phyloP scores from a whole-genome alignment of 345 rosid species.

The Lepidium africanum region DNA sequence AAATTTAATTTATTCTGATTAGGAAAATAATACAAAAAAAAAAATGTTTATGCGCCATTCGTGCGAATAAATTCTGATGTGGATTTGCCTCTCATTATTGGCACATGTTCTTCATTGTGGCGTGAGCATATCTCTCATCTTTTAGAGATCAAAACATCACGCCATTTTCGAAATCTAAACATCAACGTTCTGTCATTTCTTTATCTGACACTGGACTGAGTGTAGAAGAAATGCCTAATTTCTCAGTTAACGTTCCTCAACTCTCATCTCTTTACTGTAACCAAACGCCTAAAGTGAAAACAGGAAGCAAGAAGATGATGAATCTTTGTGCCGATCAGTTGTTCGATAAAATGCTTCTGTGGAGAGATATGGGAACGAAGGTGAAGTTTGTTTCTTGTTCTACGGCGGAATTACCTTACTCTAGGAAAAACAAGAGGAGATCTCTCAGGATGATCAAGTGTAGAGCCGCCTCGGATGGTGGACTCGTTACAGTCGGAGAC shows the following conservation, averaged over 20 bases:
- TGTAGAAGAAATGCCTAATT: not conserved
- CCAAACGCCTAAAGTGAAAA: not conserved
- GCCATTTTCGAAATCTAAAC: not conserved
- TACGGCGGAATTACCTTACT: not conserved
- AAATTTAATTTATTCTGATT: not conserved
- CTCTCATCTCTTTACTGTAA: slow-evolving; percentile 3
- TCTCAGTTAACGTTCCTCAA: slow-evolving; percentile 15
- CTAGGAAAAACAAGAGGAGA: slow-evolving; percentile 1
- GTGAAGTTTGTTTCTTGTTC: not conserved
- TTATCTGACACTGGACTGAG: not conserved
- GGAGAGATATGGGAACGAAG: slow-evolving; percentile 10
- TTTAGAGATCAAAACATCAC: not conserved
- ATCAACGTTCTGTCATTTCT: slow-evolving; percentile 1
- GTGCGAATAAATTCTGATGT: slow-evolving; percentile 1
- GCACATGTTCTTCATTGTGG: slow-evolving; percentile 2
- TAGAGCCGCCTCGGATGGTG: slow-evolving; percentile 21
- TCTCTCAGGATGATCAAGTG: slow-evolving; percentile 28
- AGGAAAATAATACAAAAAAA: not conserved
- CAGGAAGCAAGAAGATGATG: not conserved
- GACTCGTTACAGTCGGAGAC: slow-evolving; percentile 31
- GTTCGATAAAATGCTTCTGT: slow-evolving; percentile 23
- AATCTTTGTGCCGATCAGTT: slow-evolving; percentile 16
- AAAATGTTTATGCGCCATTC: not conserved
- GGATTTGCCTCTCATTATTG: slow-evolving; percentile 1
- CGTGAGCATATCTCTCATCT: not conserved